Evolutionary conservation across 2,329 filamentous ascomycete genomes (phyloP).

Genomic region (Claviceps paspali): DNA sequence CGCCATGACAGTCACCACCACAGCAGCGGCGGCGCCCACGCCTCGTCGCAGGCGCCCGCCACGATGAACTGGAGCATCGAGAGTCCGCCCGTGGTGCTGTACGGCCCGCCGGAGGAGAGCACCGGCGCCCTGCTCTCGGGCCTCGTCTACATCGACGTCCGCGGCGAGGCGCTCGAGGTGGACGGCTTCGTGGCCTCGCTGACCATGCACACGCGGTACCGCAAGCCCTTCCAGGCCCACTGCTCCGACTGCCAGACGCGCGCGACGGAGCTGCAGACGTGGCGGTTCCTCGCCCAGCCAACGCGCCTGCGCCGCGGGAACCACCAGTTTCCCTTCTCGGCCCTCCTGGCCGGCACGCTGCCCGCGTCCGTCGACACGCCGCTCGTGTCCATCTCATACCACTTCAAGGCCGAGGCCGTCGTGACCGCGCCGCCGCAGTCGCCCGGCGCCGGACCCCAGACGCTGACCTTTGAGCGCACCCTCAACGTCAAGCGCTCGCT

Average conservation of each 20-base stretch:
- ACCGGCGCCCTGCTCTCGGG: slow-evolving; percentile 77
- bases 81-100: slow-evolving; percentile 74
- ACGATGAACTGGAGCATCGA: slow-evolving; percentile 51
- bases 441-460: too few species aligned
- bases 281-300: slow-evolving; percentile 55
- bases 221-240: slow-evolving; percentile 65
- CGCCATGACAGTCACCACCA: not conserved
- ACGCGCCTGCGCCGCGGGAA: slow-evolving; percentile 34
- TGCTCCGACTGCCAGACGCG: slow-evolving; percentile 64
- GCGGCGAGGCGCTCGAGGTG: slow-evolving; percentile 50
- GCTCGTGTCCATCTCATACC: slow-evolving; percentile 62
- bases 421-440: slow-evolving; percentile 33
- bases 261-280: slow-evolving; percentile 59
- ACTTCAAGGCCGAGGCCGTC: slow-evolving; percentile 55
- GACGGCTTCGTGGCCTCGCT: slow-evolving; percentile 61
- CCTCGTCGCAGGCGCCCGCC: slow-evolving; percentile 17
- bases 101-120: slow-evolving; percentile 58
- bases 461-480: slow-evolving; percentile 48
- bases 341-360: slow-evolving; percentile 71
- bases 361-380: slow-evolving; percentile 66
- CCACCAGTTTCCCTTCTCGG: slow-evolving; percentile 80
- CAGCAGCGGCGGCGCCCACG: too few species aligned
- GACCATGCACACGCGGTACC: slow-evolving; percentile 55
- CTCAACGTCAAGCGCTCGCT: slow-evolving; percentile 70
- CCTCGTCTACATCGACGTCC: slow-evolving; percentile 59